Conservation (phyloP, 805 yeast species). For the Lipomyces sp. region DNA sequence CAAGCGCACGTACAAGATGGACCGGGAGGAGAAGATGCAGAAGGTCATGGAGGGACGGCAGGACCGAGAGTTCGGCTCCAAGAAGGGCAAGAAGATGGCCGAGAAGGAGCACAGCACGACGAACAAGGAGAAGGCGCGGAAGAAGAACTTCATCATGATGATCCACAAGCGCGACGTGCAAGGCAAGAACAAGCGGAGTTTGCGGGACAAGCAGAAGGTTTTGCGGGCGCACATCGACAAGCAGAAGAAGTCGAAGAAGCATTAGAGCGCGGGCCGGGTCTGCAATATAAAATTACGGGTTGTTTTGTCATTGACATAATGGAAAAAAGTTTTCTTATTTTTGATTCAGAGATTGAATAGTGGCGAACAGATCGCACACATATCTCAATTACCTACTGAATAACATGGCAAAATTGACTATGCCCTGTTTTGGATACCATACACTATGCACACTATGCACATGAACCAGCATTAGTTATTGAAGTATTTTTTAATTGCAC, state of each 20-base stretch:
- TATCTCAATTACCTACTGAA: no score
- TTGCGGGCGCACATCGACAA: conserved; percentile 80
- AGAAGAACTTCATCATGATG: conserved; percentile 99
- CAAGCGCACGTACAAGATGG: conserved; percentile 71
- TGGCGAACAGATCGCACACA: no score
- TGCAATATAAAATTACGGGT: no score
- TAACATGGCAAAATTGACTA: no score
- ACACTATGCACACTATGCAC: no score
- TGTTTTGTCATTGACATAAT: no score
- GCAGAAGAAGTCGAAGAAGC: conserved; percentile 64
- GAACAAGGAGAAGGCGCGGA: conserved; percentile 90
- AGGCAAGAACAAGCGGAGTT: conserved; percentile 86
- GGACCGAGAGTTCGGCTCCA: conserved; percentile 87
- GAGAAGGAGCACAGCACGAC: conserved; percentile 83
- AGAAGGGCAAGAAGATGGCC: conserved; percentile 68
- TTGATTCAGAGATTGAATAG: no score
- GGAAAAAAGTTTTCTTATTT: no score
- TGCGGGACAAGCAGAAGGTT: conserved; percentile 85
- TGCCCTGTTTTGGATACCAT: no score
- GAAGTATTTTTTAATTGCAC: no score
- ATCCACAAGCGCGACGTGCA: conserved; percentile 91
- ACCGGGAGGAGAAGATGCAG: conserved; percentile 86
- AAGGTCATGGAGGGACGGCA: conserved; percentile 87
- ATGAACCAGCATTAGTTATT: no score
- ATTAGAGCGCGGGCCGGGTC: background rate